These are phyloP conservation scores for Teratosphaeria viscida DNA, from an alignment of 2,329 filamentous ascomycete genomes.

Conservation along the genomic window DNA sequence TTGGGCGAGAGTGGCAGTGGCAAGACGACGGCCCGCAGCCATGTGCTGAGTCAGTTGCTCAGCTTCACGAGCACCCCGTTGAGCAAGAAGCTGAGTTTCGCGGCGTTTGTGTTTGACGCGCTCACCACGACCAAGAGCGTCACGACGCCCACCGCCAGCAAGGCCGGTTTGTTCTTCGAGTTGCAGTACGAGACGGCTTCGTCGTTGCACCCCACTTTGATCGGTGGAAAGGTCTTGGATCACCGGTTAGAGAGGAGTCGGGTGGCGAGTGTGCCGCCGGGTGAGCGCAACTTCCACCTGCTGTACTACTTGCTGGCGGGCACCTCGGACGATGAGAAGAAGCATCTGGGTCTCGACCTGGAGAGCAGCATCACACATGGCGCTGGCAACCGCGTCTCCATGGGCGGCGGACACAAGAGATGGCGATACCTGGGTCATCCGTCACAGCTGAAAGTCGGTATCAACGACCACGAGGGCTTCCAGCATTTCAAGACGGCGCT, in stretches of 20 bases:
- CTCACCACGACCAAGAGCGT: conserved; percentile 95
- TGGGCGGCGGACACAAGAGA: conserved; percentile 55
- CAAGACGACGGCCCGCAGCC: conserved; percentile 88
- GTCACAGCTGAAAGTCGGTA: conserved; percentile 90
- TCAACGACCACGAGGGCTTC: conserved; percentile 92
- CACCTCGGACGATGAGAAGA: conserved; percentile 80
- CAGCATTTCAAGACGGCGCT: conserved; percentile 95
- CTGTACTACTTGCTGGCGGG: conserved; percentile 92
- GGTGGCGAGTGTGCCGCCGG: conserved; percentile 83
- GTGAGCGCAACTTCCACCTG: conserved; percentile 92
- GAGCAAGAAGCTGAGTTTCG: conserved; percentile 84
- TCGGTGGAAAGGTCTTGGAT: conserved; percentile 89
- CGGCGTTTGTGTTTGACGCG: conserved; percentile 90
- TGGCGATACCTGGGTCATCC: conserved; percentile 97
- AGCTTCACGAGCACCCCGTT: conserved; percentile 86
- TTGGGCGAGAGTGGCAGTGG: conserved; percentile 94
- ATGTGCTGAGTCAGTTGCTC: conserved; percentile 74
- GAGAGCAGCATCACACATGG: conserved; percentile 40
- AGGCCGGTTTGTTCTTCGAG: conserved; percentile 90
- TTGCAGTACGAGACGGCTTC: conserved; percentile 91
- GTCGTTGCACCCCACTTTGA: conserved; percentile 71
- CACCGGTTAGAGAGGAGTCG: conserved; percentile 87
- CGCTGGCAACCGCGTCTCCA: conserved; percentile 43
- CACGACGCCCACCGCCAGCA: conserved; percentile 89
- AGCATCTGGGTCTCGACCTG: conserved; percentile 61